Evolutionary conservation across 2,329 filamentous ascomycete species (phyloP).

Genomic region (Fusarium austroafricanum): DNA sequence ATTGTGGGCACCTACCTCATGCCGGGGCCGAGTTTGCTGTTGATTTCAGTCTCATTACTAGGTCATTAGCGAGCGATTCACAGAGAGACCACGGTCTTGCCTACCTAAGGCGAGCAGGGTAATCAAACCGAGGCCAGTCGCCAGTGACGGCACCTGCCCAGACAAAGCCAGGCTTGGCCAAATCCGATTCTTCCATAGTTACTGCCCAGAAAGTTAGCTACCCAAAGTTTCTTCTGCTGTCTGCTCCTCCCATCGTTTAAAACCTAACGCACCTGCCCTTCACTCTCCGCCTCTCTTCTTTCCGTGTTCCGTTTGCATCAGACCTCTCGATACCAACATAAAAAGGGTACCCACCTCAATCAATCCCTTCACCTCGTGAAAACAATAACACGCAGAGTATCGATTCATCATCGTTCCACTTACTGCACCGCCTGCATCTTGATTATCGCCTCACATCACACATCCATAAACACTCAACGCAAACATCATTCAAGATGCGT

Average conservation of each 20-base stretch:
- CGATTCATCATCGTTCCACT: conserved; percentile 42
- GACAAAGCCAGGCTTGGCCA: no score
- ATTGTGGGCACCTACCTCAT: conserved; percentile 30
- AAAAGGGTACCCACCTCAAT: conserved; percentile 18
- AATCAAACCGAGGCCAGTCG: conserved; percentile 46
- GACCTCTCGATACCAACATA: conserved; percentile 22
- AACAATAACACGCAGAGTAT: conserved; percentile 22
- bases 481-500: conserved; percentile 54
- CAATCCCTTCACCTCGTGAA: conserved; percentile 6
- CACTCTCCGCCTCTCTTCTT: conserved; percentile 17
- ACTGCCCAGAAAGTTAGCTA: conserved; percentile 3
- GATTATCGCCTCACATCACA: conserved; percentile 2
- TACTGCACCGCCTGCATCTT: conserved; percentile 18
- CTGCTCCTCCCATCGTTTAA: conserved; percentile 36
- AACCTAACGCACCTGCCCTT: conserved; percentile 40
- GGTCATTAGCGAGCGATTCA: no score
- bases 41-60: conserved; percentile 19
- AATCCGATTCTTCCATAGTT: no score
- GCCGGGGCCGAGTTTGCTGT: conserved; percentile 34
- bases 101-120: conserved; percentile 30
- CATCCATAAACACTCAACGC: conserved; percentile 16
- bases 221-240: conserved; percentile 12
- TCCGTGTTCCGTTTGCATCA: conserved; percentile 22
- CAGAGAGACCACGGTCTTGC: not conserved
- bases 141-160: conserved; percentile 37